Conservation (phyloP, 2,329 filamentous ascomycete species). For the Zasmidium angulare region DNA sequence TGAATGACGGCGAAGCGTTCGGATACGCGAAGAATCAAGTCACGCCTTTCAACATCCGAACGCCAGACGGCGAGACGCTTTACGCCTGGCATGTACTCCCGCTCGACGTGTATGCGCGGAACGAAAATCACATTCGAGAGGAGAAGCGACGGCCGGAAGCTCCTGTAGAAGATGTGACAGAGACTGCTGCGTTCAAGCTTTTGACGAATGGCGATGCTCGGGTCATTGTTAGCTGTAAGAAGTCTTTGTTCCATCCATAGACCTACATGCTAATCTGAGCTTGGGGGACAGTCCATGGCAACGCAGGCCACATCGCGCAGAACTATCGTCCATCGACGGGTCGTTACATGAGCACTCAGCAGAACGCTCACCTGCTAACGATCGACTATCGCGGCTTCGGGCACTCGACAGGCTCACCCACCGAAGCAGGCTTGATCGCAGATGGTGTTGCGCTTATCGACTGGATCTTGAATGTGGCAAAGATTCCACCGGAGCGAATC, state of each 20-base stretch:
- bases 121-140: conserved; percentile 61
- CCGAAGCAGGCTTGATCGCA: conserved; percentile 75
- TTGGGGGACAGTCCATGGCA: conserved; percentile 51
- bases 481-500: conserved; percentile 69
- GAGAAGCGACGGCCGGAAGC: conserved; percentile 50
- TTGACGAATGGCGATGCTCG: conserved; percentile 44
- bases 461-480: conserved; percentile 65
- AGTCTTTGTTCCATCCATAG: background rate
- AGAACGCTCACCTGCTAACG: conserved; percentile 75
- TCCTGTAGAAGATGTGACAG: conserved; percentile 45
- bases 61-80: conserved; percentile 72
- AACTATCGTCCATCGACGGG: conserved; percentile 74
- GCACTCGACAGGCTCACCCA: conserved; percentile 73
- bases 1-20: conserved; percentile 76
- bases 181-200: conserved; percentile 51
- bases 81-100: conserved; percentile 93
- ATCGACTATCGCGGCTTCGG: conserved; percentile 92
- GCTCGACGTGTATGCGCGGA: conserved; percentile 69
- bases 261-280: conserved; percentile 1
- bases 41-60: conserved; percentile 76
- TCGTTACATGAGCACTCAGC: conserved; percentile 71
- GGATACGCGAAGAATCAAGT: conserved; percentile 88
- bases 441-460: conserved; percentile 74
- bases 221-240: conserved; percentile 56
- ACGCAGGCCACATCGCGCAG: conserved; percentile 83